A percentile compares a stretch with the other conserved stretches of the same genome.
phyloP scores from a whole-genome alignment of 331 rosid species.

The Malus hybrid region DNA sequence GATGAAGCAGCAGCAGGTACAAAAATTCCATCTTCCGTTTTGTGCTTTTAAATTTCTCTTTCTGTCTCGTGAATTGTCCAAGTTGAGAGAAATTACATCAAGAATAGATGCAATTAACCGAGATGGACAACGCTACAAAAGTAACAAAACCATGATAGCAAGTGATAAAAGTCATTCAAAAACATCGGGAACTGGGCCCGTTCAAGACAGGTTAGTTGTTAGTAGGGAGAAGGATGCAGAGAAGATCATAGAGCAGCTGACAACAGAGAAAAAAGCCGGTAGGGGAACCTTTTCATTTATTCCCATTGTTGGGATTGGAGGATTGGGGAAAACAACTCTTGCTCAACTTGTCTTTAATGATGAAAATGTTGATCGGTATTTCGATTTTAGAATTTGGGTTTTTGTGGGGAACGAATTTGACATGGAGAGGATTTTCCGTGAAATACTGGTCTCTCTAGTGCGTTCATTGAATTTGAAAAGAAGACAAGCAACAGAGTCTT shows the following conservation, averaged over 20 bases:
- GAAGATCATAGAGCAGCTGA: background rate
- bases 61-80: background rate
- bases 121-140: background rate
- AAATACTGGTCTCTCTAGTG: background rate
- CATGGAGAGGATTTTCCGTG: background rate
- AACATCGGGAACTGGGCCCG: background rate
- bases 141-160: background rate
- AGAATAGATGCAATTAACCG: background rate
- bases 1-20: background rate
- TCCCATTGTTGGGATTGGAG: slow-evolving; percentile 3
- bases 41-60: background rate
- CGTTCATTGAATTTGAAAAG: background rate
- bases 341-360: background rate
- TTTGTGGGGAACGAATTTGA: background rate
- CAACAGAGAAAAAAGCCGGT: background rate
- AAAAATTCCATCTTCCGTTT: background rate
- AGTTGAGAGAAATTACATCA: background rate
- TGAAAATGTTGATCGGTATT: background rate
- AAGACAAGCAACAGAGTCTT: background rate
- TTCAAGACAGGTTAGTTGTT: background rate
- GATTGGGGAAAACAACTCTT: slow-evolving; percentile 10
- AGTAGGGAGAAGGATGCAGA: background rate
- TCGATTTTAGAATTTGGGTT: background rate
- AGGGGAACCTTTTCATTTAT: background rate
- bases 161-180: background rate